Base-by-base conservation (phyloP, 495 filamentous ascomycete species). In the Penicillium daleae region DNA sequence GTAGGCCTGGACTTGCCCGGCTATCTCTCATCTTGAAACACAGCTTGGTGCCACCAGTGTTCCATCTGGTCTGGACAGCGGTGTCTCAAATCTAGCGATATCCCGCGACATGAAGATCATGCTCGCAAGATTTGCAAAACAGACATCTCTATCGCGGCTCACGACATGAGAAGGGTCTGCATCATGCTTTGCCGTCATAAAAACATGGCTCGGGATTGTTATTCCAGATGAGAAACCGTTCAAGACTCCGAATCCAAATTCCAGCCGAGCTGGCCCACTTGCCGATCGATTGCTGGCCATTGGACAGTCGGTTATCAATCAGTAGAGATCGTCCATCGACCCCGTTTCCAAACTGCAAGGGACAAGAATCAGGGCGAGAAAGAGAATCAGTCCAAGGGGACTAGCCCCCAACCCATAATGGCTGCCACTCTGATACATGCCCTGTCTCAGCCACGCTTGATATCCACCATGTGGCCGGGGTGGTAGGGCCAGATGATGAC, bases 291-390 rank as follows among this genome's bases (percentile, higher is more conserved):
- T 10, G 15, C 24, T 15, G 27, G 5, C 21, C 19, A 68, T 64
- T 69, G 60, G 66, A 15, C 15, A 26, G 9, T 6, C 19, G 27
- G 13, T 69, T 71, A 71, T 71, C 68, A 69, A 71, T 71, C 68
- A 66, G 63, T 60, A 44, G 58, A 53, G 57, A 61, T 56, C 52
- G 48, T 44, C 52, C 39, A 48, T 27, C 63, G 54, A 63, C 58
- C 57, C 33, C 52, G 44, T 48, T 33, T n/a, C n/a, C n/a, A n/a
- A n/a, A 13, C 13, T 8, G 50, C 15, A 32, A 32, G 51, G 51
- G 51, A 17, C 42, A 46, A 35, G 15, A 52, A 13, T 12, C 2
- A 4, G 5, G 10, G 6, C 5, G 32, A 17, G n/a, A 4, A 1
- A 6, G 8, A 17, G 6, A 15, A 24, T 12, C 10, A 37, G 12